phyloP scores from a whole-genome alignment of 768 basidiomycete species.

The Trametes sanguinea region DNA sequence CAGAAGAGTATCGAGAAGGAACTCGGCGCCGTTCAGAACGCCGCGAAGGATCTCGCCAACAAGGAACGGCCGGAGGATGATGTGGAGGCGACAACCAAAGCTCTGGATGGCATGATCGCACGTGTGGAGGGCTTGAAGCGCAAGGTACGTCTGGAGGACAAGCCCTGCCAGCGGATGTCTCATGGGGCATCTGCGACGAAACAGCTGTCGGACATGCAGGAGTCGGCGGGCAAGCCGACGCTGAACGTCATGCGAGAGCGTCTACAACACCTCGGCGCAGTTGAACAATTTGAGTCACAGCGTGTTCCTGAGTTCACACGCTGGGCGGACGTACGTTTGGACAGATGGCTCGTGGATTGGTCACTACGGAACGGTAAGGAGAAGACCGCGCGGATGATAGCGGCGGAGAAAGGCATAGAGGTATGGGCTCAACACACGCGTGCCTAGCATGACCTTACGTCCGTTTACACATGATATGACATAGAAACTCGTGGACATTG shows the following conservation, averaged over 20 bases:
- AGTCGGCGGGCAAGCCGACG: slow-evolving; percentile 52
- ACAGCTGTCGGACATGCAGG: slow-evolving; percentile 54
- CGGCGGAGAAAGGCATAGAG: slow-evolving; percentile 77
- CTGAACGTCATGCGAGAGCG: slow-evolving; percentile 76
- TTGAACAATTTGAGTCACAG: slow-evolving; percentile 58
- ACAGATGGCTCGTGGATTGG: slow-evolving; percentile 95
- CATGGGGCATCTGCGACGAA: not conserved
- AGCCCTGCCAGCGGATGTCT: not conserved
- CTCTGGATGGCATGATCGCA: slow-evolving; percentile 75
- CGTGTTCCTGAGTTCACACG: slow-evolving; percentile 61
- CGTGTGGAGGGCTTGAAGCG: slow-evolving; percentile 80
- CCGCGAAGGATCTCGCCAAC: slow-evolving; percentile 59
- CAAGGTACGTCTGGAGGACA: slow-evolving; percentile 59
- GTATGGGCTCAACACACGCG: slow-evolving; percentile 39
- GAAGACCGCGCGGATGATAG: slow-evolving; percentile 74
- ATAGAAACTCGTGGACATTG: slow-evolving; percentile 86
- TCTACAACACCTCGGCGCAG: slow-evolving; percentile 63
- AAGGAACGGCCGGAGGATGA: slow-evolving; percentile 34
- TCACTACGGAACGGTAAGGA: slow-evolving; percentile 77
- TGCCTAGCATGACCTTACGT: not conserved
- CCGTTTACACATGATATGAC: slow-evolving; percentile 11
- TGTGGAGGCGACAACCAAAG: slow-evolving; percentile 48
- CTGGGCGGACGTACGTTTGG: slow-evolving; percentile 80
- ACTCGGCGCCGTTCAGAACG: slow-evolving; percentile 56
- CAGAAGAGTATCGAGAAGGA: slow-evolving; percentile 85